Evolutionary conservation across 306 rosid genomes (phyloP).

Genomic region (peach (Prunus persica)): Prunus_persica_NCBIv2 NC_034013.1:9435501-9436000

Average conservation of each 20-base stretch:
- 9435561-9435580: not conserved
- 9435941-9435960: not conserved
- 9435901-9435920: too few relatives aligned
- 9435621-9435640: not conserved
- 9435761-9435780: too few relatives aligned
- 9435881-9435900: too few relatives aligned
- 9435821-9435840: too few relatives aligned
- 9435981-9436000: too few relatives aligned
- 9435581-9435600: not conserved
- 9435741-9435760: too few relatives aligned
- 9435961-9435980: too few relatives aligned
- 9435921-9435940: too few relatives aligned
- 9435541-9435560: not conserved
- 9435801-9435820: too few relatives aligned
- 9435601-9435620: not conserved
- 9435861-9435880: too few relatives aligned
- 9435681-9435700: not conserved
- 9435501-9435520: slow-evolving; percentile 19
- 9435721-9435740: not conserved
- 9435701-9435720: not conserved
- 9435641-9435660: not conserved
- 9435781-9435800: too few relatives aligned
- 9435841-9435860: too few relatives aligned
- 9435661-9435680: not conserved
- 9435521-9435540: not conserved